Percentiles rank a stretch among this genome's conserved stretches.
Conservation (phyloP, 768 basidiomycete genomes). For the Tylopilus sp. region DNA sequence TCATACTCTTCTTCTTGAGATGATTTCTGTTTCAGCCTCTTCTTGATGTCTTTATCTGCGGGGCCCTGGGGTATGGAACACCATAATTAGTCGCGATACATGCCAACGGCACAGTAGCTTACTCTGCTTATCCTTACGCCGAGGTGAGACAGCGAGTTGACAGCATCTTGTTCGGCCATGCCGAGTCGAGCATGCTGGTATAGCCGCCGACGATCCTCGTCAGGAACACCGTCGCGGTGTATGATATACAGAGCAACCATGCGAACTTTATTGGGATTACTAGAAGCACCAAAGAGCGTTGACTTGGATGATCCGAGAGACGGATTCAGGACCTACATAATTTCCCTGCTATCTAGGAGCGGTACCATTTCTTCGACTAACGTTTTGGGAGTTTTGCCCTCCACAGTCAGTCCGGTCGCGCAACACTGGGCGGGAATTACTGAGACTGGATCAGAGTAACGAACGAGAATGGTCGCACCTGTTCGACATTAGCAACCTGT, state of each 20-base stretch:
- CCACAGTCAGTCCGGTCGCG: conserved; percentile 85
- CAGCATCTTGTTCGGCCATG: conserved; percentile 87
- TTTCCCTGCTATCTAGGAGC: conserved; percentile 79
- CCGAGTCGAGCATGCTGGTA: conserved; percentile 93
- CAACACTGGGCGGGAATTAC: conserved; percentile 60
- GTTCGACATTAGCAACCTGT: conserved; percentile 83
- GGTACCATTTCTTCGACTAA: conserved; percentile 99
- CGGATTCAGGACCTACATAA: conserved; percentile 52
- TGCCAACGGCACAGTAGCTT: conserved; percentile 19
- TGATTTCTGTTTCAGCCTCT: conserved; percentile 75
- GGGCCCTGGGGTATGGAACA: conserved; percentile 46
- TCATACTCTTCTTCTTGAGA: conserved; percentile 92
- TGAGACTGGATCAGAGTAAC: not conserved
- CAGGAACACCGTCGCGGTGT: conserved; percentile 95
- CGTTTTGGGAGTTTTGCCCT: conserved; percentile 92
- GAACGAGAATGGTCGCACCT: conserved; percentile 43
- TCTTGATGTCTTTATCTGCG: conserved; percentile 74
- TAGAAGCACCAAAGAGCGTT: conserved; percentile 30
- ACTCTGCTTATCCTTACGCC: conserved; percentile 86
- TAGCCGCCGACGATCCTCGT: conserved; percentile 90
- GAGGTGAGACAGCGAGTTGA: conserved; percentile 80
- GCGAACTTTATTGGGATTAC: conserved; percentile 90
- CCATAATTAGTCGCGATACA: not conserved
- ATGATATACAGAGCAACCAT: conserved; percentile 95
- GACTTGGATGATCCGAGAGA: not conserved